These are phyloP conservation scores for Colletotrichum godetiae DNA, from an alignment of 2,329 filamentous ascomycete species.

Conservation along the genomic window DNA sequence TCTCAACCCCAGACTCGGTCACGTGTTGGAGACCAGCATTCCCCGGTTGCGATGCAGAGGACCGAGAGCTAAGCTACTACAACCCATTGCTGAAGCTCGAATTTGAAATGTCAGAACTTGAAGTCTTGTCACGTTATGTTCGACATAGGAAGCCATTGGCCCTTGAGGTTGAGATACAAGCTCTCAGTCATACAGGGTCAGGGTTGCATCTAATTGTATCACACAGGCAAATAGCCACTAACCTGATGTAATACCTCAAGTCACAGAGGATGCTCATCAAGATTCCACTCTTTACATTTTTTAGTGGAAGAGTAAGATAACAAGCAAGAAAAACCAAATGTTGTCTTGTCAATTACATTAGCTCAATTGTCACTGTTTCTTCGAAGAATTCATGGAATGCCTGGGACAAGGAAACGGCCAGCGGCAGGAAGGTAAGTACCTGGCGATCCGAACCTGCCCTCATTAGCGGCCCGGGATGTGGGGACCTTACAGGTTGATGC, in stretches of 20 bases:
- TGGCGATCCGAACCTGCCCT: constrained; percentile 13
- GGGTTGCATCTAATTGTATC: not conserved
- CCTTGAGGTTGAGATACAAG: not conserved
- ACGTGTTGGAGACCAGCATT: constrained; percentile 19
- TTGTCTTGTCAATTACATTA: not conserved
- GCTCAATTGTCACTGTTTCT: not conserved
- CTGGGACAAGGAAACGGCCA: not conserved
- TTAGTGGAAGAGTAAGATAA: not conserved
- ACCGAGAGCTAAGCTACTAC: not conserved
- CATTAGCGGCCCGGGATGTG: constrained; percentile 30
- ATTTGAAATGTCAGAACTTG: not conserved
- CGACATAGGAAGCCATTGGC: not conserved
- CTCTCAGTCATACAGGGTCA: not conserved
- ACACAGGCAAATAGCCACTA: not conserved
- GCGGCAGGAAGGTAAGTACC: constrained; percentile 2
- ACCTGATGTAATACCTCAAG: not conserved
- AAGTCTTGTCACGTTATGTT: not conserved
- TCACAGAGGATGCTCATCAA: not conserved
- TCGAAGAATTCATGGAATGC: not conserved
- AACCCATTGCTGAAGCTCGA: not conserved
- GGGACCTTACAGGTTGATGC: constrained; percentile 18
- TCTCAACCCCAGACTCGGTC: constrained; percentile 21
- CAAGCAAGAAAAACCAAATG: not conserved
- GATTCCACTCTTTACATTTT: not conserved
- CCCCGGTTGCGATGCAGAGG: not conserved